Percentiles rank a stretch among this genome's conserved stretches.
Conservation (phyloP, 148 eudicot species). For the Rhododendron ferrugineum region DNA sequence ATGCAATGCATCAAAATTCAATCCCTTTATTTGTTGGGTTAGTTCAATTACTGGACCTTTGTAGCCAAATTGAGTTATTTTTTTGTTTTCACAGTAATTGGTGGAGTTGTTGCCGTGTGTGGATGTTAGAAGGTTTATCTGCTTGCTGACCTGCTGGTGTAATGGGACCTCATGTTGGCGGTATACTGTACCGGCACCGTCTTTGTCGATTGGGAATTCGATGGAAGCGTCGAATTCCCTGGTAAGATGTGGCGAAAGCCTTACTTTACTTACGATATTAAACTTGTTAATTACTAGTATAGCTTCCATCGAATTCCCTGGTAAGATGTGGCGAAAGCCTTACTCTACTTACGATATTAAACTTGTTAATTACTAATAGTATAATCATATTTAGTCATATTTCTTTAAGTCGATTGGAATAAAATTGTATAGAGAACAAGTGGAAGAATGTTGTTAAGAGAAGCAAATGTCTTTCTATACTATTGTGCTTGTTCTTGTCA, state of each 20-base stretch:
- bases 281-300: background rate
- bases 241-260: slow-evolving; percentile 1
- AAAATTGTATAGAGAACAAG: background rate
- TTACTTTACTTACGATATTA: background rate
- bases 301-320: background rate
- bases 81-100: background rate
- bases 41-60: background rate
- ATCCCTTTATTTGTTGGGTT: background rate
- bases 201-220: background rate
- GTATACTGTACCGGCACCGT: background rate
- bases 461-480: background rate
- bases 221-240: slow-evolving; percentile 2
- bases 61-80: background rate
- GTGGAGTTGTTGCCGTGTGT: slow-evolving; percentile 1
- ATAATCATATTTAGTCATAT: background rate
- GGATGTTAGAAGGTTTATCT: background rate
- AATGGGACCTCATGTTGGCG: background rate
- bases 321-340: background rate
- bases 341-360: background rate
- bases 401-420: background rate
- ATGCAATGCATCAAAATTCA: background rate
- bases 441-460: background rate
- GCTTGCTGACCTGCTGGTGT: background rate
- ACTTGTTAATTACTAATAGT: slow-evolving; percentile 6
- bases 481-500: background rate